Percentiles rank a stretch among this genome's conserved stretches.
Evolutionary conservation across 2,329 filamentous ascomycete genomes (phyloP).

Genomic region (Juglanconis juglandina): DNA sequence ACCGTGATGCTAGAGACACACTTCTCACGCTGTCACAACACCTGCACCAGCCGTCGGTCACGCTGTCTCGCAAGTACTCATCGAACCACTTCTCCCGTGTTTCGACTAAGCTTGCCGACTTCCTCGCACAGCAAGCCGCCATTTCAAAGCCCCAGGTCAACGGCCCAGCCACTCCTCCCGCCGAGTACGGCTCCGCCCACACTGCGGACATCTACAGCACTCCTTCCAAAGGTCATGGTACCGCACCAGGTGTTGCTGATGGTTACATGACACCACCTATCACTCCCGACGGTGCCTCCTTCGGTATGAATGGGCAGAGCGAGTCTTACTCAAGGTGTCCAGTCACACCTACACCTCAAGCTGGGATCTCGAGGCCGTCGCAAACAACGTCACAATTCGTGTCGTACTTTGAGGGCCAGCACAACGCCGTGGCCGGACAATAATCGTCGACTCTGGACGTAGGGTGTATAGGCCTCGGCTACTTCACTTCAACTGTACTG

Average conservation of each 20-base stretch:
- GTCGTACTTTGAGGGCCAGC: conserved; percentile 42
- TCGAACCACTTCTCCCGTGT: conserved; percentile 51
- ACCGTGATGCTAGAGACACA: conserved; percentile 66
- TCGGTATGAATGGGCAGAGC: conserved; percentile 40
- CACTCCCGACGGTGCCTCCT: conserved; percentile 68
- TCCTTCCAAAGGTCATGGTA: conserved; percentile 70
- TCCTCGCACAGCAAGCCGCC: conserved; percentile 57
- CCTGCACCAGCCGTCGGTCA: conserved; percentile 56
- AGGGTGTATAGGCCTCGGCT: conserved; percentile 10
- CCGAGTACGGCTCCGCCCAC: conserved; percentile 49
- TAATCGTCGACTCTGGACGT: conserved; percentile 15
- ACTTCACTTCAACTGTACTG: conserved; percentile 14
- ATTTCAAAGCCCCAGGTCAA: conserved; percentile 45
- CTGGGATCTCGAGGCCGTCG: conserved; percentile 35
- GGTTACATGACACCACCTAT: conserved; percentile 84
- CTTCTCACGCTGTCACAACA: conserved; percentile 58
- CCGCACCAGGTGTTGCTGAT: conserved; percentile 58
- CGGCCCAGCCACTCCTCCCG: conserved; percentile 58
- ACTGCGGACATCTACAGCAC: conserved; percentile 67
- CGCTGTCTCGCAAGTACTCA: conserved; percentile 58
- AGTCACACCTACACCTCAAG: conserved; percentile 56
- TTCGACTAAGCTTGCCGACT: conserved; percentile 54
- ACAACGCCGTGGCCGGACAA: conserved; percentile 22
- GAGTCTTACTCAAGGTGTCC: conserved; percentile 57
- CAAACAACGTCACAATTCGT: conserved; percentile 44